Evolutionary conservation across 768 basidiomycete genomes (phyloP), one percentile per base, ranked within the genome.

Genomic region (Erythrobasidium yunnanense): DNA sequence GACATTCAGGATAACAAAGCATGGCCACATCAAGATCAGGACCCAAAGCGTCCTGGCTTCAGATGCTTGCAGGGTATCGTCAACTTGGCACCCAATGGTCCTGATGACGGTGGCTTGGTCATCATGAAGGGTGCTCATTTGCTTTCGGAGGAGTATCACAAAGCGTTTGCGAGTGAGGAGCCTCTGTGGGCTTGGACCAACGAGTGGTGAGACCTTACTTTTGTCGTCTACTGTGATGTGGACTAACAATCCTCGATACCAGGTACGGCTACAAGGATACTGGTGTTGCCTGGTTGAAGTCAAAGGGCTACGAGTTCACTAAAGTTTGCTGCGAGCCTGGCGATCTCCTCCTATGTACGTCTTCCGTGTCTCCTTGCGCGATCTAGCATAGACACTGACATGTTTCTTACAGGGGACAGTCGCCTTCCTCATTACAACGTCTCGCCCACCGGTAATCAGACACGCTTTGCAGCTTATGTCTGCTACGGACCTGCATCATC

Each of bases 41-140:
- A 73, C 65, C 70, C 73, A 7, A 53, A 66, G 32, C 50, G 38
- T 13, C 51, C 42, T 49, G 54, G 42, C 49, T 72, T 72, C 67
- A 57, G 67, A 49, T 67, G 71, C 46, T 63, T 66, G 17, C 71
- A 72, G 46, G 71, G 71, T 1, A 71, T 72, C 56, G 56, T 70
- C 49, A 65, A 69, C 17, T 54, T 69, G 34, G 54, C 66, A 18
- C 68, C 69, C 47, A 60, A 52, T 23, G 71, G 74, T 1, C 70
- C 70, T 17, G 55, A 70, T 23, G 74, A 74, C 49, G 74, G 74
- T 18, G 74, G 74, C 18, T 62, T 74, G 4, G 68, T 69, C 52
- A 71, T 73, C 17, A 65, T 74, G 50, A 47, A 58, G 18, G 70
- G 70, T 3, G 65, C 65, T 13, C 72, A 73, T 50, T 38, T 50